Conservation (phyloP, 495 filamentous ascomycete genomes). For the Neurospora sp. region DNA sequence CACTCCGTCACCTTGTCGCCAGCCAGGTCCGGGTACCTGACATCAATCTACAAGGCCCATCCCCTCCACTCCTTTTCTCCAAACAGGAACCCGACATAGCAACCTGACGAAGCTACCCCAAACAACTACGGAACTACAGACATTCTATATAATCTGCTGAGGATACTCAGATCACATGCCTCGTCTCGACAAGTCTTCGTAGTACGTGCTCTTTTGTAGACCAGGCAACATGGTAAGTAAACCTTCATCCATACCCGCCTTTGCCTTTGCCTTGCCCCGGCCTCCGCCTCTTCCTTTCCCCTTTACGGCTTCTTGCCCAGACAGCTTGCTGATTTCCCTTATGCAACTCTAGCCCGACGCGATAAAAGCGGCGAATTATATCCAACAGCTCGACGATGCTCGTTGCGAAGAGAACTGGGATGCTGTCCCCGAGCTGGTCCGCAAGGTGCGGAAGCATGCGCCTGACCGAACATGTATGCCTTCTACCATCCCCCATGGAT, state of each 20-base stretch:
- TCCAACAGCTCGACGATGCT: slow-evolving; percentile 70
- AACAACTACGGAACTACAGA: not conserved
- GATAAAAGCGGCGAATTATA: slow-evolving; percentile 67
- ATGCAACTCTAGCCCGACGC: slow-evolving; percentile 30
- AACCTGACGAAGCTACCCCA: not conserved
- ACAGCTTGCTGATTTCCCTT: not conserved
- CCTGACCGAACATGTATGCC: slow-evolving; percentile 71
- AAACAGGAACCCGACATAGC: not conserved
- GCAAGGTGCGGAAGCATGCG: slow-evolving; percentile 90
- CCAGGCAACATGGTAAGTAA: slow-evolving; percentile 19
- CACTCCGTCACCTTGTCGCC: not conserved
- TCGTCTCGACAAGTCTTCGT: slow-evolving; percentile 19
- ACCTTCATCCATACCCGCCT: not conserved
- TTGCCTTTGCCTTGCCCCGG: not conserved
- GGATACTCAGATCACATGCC: slow-evolving; percentile 19
- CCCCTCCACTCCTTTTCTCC: not conserved
- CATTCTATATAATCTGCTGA: not conserved
- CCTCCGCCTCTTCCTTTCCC: not conserved
- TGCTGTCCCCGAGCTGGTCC: slow-evolving; percentile 76
- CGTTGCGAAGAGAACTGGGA: slow-evolving; percentile 84
- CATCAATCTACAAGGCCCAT: not conserved
- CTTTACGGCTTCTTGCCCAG: not conserved
- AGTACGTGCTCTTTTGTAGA: slow-evolving; percentile 22
- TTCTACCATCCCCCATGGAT: not conserved
- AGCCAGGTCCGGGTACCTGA: not conserved